Evolutionary conservation across 2,329 filamentous ascomycete genomes (phyloP).

Genomic region (Neofusicoccum umdonicola): DNA sequence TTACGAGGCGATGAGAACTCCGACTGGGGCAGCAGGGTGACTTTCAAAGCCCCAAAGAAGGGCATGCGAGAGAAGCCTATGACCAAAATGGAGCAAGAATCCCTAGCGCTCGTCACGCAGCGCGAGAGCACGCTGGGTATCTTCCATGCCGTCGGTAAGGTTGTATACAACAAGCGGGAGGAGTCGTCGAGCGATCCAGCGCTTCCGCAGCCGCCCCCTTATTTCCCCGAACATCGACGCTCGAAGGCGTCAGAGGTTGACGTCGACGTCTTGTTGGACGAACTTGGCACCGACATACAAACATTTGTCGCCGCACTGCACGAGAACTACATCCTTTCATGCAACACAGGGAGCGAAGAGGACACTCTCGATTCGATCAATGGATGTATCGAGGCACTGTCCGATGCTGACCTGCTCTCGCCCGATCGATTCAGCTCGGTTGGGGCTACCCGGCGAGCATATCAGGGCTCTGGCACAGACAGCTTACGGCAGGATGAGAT

Average conservation of each 20-base stretch:
- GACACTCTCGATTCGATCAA: conserved; percentile 74
- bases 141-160: conserved; percentile 93
- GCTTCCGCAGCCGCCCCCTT: conserved; percentile 45
- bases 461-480: conserved; percentile 59
- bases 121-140: conserved; percentile 88
- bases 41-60: conserved; percentile 64
- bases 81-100: conserved; percentile 76
- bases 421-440: conserved; percentile 68
- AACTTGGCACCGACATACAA: conserved; percentile 86
- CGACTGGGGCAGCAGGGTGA: conserved; percentile 80
- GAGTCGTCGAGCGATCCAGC: conserved; percentile 18
- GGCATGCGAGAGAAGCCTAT: conserved; percentile 58
- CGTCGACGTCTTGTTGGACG: conserved; percentile 75
- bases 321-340: conserved; percentile 90
- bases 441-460: conserved; percentile 50
- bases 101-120: conserved; percentile 75
- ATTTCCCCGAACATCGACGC: conserved; percentile 45
- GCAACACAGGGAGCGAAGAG: conserved; percentile 59
- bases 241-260: conserved; percentile 45
- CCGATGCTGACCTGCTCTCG: conserved; percentile 81
- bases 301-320: conserved; percentile 89
- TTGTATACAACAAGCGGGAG: conserved; percentile 91
- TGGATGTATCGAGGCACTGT: conserved; percentile 81
- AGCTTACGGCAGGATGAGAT: conserved; percentile 89
- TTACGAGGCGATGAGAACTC: conserved; percentile 72